phyloP scores from a whole-genome alignment of 2,329 filamentous ascomycete species.

The Venturia asperata region DNA sequence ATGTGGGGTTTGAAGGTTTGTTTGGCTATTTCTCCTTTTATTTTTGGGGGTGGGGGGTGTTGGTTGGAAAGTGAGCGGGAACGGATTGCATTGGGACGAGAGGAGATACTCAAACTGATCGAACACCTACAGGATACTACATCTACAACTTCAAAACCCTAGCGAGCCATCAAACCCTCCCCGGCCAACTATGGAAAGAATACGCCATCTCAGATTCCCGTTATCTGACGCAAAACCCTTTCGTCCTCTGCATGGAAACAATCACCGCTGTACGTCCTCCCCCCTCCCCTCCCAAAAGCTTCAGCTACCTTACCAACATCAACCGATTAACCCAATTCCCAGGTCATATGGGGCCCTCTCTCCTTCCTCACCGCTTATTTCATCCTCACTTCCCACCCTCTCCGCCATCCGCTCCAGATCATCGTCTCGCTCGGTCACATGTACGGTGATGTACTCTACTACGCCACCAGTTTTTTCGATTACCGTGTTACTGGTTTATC shows the following conservation, averaged over 20 bases:
- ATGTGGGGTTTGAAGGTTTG: not conserved
- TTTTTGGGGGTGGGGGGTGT: slow-evolving; percentile 46
- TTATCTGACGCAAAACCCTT: slow-evolving; percentile 73
- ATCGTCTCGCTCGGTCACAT: slow-evolving; percentile 57
- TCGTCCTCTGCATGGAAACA: slow-evolving; percentile 81
- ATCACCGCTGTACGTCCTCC: slow-evolving; percentile 61
- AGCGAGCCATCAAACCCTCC: slow-evolving; percentile 60
- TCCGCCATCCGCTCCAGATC: slow-evolving; percentile 53
- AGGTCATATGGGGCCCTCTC: slow-evolving; percentile 56
- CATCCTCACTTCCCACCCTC: slow-evolving; percentile 47
- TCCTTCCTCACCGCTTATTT: slow-evolving; percentile 51
- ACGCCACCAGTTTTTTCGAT: slow-evolving; percentile 56
- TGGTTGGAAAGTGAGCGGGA: too few relatives aligned
- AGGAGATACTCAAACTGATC: not conserved
- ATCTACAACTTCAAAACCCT: slow-evolving; percentile 61
- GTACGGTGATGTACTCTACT: slow-evolving; percentile 59
- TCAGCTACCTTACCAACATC: too few relatives aligned
- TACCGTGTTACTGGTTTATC: slow-evolving; percentile 46
- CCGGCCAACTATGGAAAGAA: slow-evolving; percentile 89
- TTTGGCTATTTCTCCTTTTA: not conserved
- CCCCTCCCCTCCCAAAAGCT: not conserved
- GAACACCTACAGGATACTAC: slow-evolving; percentile 57
- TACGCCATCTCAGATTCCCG: slow-evolving; percentile 81
- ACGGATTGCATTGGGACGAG: not conserved
- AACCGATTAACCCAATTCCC: not conserved